Percentiles rank a stretch among this genome's conserved stretches.
Conservation (phyloP, 345 rosid species). For the Lumnitzera littorea region DNA sequence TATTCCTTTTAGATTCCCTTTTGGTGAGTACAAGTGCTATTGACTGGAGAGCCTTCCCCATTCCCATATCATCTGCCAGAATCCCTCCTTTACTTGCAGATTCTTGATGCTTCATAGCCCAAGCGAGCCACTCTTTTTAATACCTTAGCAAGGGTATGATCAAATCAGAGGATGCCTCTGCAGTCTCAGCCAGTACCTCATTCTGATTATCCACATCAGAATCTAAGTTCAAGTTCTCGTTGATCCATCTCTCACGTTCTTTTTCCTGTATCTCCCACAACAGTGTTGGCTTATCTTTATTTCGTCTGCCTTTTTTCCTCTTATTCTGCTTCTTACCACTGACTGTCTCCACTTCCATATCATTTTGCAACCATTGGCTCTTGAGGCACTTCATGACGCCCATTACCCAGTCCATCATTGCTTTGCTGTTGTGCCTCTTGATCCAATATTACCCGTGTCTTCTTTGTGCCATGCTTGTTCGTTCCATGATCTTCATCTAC, state of each 20-base stretch:
- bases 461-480: too few species aligned
- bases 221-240: conserved; percentile 38
- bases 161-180: conserved; percentile 61
- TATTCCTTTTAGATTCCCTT: conserved; percentile 28
- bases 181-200: conserved; percentile 36
- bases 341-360: too few species aligned
- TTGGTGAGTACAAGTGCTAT: conserved; percentile 85
- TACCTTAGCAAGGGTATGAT: conserved; percentile 70
- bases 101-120: conserved; percentile 85
- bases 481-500: too few species aligned
- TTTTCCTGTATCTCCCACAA: conserved; percentile 77
- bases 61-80: conserved; percentile 99
- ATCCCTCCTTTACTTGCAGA: conserved; percentile 65
- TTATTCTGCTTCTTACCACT: conserved; percentile 7
- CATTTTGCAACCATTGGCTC: too few species aligned
- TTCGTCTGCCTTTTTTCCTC: conserved; percentile 13
- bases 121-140: conserved; percentile 92
- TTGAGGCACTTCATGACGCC: too few species aligned
- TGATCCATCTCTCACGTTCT: conserved; percentile 58
- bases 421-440: too few species aligned
- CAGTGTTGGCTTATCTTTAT: conserved; percentile 18
- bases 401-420: too few species aligned
- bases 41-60: conserved; percentile 98
- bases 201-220: conserved; percentile 52
- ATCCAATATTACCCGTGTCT: too few species aligned